These are phyloP conservation scores for Carex sylvatica DNA, from an alignment of 202 grass and related monocot genomes.

Conservation along the genomic window DNA sequence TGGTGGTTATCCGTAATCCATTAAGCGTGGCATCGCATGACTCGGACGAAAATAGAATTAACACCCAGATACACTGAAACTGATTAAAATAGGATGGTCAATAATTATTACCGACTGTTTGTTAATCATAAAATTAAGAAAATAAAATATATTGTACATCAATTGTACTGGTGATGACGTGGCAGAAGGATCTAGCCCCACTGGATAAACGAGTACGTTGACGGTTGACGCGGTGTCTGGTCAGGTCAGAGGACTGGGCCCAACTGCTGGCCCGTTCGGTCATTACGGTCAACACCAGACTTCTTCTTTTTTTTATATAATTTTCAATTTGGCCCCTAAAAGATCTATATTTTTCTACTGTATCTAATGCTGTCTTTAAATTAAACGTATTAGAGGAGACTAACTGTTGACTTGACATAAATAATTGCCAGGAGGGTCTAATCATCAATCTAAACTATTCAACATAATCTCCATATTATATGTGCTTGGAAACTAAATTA, in stretches of 20 bases:
- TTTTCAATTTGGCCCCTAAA: not conserved
- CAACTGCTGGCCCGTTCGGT: not conserved
- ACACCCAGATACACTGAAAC: not conserved
- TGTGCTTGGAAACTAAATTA: no score
- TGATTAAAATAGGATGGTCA: not conserved
- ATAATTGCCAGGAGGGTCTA: no score
- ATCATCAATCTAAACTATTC: no score
- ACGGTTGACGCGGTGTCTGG: conserved; percentile 40
- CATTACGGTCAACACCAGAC: not conserved
- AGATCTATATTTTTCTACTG: not conserved
- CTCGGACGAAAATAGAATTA: not conserved
- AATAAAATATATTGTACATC: not conserved
- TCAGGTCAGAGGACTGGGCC: not conserved
- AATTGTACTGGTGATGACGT: not conserved
- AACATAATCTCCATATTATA: no score
- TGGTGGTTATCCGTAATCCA: conserved; percentile 9
- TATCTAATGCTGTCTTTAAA: not conserved
- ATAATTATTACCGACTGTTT: not conserved
- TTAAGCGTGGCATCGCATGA: not conserved
- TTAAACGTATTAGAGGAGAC: not conserved
- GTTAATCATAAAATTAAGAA: no score
- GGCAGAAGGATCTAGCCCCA: no score
- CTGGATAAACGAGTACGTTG: no score
- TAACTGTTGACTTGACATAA: no score
- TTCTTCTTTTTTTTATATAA: not conserved